These are phyloP conservation scores for Pseudoneurospora amorphoporcata DNA, from an alignment of 495 filamentous ascomycete species.

Conservation along the genomic window DNA sequence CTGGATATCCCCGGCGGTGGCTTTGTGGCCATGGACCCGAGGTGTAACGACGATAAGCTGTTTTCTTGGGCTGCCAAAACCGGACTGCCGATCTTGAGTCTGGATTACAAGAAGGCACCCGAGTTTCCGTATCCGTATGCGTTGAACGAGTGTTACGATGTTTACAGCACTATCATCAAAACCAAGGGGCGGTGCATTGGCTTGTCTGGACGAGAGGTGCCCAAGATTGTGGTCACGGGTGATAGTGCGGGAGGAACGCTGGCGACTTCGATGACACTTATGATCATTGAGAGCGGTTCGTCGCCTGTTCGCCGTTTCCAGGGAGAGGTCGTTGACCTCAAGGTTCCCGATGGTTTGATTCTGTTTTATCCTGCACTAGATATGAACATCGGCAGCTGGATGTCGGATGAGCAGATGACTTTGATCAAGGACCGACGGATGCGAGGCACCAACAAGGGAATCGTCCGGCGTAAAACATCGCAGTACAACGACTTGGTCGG, in stretches of 20 bases:
- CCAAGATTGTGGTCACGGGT: constrained; percentile 72
- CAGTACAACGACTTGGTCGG: constrained; percentile 46
- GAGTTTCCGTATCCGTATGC: constrained; percentile 94
- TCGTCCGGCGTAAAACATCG: constrained; percentile 68
- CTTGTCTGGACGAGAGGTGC: constrained; percentile 57
- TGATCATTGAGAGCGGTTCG: constrained; percentile 68
- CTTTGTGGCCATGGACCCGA: constrained; percentile 89
- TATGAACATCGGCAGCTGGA: constrained; percentile 98
- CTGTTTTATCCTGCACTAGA: constrained; percentile 85
- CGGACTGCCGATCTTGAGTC: constrained; percentile 72
- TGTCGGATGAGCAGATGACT: constrained; percentile 95
- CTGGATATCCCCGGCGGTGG: constrained; percentile 91
- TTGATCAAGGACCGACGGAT: constrained; percentile 76
- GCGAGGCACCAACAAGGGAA: constrained; percentile 62
- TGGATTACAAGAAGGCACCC: constrained; percentile 92
- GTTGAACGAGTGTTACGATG: constrained; percentile 92
- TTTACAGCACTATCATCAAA: constrained; percentile 70
- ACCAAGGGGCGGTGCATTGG: constrained; percentile 75
- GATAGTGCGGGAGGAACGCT: constrained; percentile 92
- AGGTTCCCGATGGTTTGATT: constrained; percentile 69
- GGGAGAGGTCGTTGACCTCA: constrained; percentile 50
- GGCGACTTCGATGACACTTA: constrained; percentile 69
- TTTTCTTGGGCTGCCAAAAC: constrained; percentile 80
- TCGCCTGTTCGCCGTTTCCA: constrained; percentile 46
- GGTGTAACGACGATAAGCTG: constrained; percentile 85